Percentiles rank a stretch among this genome's conserved stretches.
Conservation (phyloP, 805 yeast species). For the Myxozyma vanderwaltii region DNA sequence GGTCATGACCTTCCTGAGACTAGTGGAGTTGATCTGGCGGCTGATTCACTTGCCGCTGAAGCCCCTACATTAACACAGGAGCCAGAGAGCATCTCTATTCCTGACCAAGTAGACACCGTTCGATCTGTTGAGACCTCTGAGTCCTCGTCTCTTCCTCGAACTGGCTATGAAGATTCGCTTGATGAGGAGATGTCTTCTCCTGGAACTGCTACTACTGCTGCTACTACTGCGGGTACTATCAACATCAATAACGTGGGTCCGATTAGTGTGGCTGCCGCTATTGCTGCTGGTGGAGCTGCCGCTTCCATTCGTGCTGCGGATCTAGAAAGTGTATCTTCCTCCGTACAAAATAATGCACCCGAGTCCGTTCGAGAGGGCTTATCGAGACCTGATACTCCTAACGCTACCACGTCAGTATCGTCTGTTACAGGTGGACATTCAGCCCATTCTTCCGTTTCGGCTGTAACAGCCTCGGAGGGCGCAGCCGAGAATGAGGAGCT, state of each 20-base stretch:
- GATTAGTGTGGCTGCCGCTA: conserved; percentile 4
- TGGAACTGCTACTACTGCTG: conserved; percentile 24
- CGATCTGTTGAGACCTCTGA: conserved; percentile 19
- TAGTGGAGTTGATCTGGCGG: not conserved
- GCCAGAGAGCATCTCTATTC: not conserved
- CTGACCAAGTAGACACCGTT: not conserved
- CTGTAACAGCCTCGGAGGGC: conserved; percentile 35
- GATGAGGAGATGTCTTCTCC: conserved; percentile 29
- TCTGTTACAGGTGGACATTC: conserved; percentile 37
- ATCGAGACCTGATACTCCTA: conserved; percentile 48
- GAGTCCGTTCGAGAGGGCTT: conserved; percentile 70
- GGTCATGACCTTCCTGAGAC: not conserved
- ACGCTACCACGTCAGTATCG: not conserved
- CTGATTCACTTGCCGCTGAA: not conserved
- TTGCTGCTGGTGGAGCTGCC: conserved; percentile 10
- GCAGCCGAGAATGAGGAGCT: conserved; percentile 27
- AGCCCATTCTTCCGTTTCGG: conserved; percentile 34
- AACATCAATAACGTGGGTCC: not conserved
- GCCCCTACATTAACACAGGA: not conserved
- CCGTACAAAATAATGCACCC: conserved; percentile 91
- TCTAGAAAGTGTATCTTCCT: conserved; percentile 68
- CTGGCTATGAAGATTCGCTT: conserved; percentile 18
- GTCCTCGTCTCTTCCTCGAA: conserved; percentile 16
- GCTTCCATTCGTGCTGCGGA: conserved; percentile 19
- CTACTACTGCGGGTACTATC: no score